Conservation (phyloP, 2,329 filamentous ascomycete species). For the Ophiognomonia clavigignenti-juglandacearum region DNA sequence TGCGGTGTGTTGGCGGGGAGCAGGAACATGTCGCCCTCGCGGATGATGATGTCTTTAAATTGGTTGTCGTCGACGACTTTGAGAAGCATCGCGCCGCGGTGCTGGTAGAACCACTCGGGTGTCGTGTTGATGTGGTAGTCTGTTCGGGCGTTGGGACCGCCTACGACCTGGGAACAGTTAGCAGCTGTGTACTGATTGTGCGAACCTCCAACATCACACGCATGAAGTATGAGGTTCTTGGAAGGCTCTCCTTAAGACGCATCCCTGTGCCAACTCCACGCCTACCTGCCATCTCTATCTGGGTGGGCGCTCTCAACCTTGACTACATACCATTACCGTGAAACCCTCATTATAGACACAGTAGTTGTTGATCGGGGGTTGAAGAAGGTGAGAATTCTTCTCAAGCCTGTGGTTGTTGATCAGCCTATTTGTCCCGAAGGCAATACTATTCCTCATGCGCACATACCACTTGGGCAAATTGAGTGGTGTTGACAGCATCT, state of each 20-base stretch:
- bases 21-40: slow-evolving; percentile 90
- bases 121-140: slow-evolving; percentile 99
- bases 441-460: neutral
- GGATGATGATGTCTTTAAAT: slow-evolving; percentile 83
- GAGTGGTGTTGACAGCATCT: slow-evolving; percentile 11
- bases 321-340: slow-evolving; percentile 70
- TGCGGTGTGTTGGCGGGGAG: slow-evolving; percentile 93
- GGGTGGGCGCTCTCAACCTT: neutral
- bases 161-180: slow-evolving; percentile 63
- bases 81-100: slow-evolving; percentile 88
- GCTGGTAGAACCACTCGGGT: slow-evolving; percentile 97
- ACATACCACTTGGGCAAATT: slow-evolving; percentile 13
- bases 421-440: slow-evolving; percentile 2
- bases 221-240: too few species aligned
- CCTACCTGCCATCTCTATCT: too few species aligned
- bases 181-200: too few species aligned
- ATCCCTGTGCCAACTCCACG: too few species aligned
- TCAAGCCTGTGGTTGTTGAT: slow-evolving; percentile 56
- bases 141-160: slow-evolving; percentile 90
- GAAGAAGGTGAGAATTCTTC: slow-evolving; percentile 84
- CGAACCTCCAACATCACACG: slow-evolving; percentile 3
- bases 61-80: slow-evolving; percentile 73
- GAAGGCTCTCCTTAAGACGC: too few species aligned
- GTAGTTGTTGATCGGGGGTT: slow-evolving; percentile 96
- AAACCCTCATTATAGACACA: slow-evolving; percentile 86